Percentiles rank a stretch among this genome's conserved stretches.
phyloP scores from a whole-genome alignment of 2,329 filamentous ascomycete genomes.

The Neofusicoccum ribis region DNA sequence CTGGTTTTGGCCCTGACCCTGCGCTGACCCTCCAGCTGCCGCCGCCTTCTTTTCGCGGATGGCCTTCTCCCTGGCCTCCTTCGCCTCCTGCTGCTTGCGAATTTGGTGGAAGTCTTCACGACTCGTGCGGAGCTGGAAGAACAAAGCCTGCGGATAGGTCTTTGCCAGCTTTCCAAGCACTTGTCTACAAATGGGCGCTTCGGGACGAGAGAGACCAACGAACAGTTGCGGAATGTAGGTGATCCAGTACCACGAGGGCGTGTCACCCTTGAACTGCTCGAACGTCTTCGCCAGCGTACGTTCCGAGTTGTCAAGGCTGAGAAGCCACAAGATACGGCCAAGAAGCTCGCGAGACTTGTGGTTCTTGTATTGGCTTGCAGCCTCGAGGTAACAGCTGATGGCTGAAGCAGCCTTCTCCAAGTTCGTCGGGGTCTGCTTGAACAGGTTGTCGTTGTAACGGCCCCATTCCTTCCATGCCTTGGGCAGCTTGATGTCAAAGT shows the following conservation, averaged over 20 bases:
- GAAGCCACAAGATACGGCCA: conserved; percentile 88
- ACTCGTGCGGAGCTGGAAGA: conserved; percentile 91
- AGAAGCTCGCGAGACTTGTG: conserved; percentile 93
- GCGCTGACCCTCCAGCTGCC: background rate
- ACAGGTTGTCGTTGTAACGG: conserved; percentile 94
- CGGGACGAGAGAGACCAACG: conserved; percentile 85
- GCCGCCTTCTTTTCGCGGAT: conserved; percentile 47
- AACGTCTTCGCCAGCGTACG: conserved; percentile 83
- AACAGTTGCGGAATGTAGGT: conserved; percentile 97
- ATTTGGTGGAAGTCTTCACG: conserved; percentile 91
- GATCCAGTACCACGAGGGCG: conserved; percentile 99
- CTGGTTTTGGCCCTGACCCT: background rate
- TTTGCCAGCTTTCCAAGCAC: conserved; percentile 94
- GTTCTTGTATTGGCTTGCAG: conserved; percentile 94
- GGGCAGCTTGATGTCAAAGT: conserved; percentile 90
- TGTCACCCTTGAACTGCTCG: conserved; percentile 95
- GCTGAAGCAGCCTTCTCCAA: conserved; percentile 85
- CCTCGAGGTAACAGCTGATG: conserved; percentile 93
- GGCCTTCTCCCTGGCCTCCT: conserved; percentile 57
- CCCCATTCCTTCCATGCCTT: conserved; percentile 99
- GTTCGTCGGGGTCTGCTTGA: conserved; percentile 85
- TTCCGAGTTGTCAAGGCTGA: conserved; percentile 88
- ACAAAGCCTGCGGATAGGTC: conserved; percentile 88
- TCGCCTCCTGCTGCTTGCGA: conserved; percentile 77
- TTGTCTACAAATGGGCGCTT: conserved; percentile 80